phyloP scores from a whole-genome alignment of 2,329 filamentous ascomycete genomes.

The Botrytis aclada region DNA sequence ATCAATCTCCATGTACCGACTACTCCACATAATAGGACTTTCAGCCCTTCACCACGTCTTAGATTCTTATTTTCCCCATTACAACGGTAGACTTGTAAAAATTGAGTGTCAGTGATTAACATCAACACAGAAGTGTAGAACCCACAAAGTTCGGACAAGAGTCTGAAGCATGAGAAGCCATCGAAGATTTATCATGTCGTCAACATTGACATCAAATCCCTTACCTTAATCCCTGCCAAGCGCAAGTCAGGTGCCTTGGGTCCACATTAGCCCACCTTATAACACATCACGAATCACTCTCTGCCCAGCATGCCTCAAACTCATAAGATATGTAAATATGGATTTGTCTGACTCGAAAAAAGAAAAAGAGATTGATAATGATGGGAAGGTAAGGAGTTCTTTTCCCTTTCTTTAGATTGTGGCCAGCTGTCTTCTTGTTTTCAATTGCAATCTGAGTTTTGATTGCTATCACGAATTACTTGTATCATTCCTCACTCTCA shows the following conservation, averaged over 20 bases:
- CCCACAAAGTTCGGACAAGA: neutral
- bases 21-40: neutral
- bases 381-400: neutral
- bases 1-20: too few species aligned
- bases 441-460: neutral
- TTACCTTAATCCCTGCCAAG: neutral
- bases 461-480: neutral
- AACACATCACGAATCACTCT: slow-evolving; percentile 11
- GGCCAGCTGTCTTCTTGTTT: slow-evolving; percentile 1
- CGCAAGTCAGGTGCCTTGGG: neutral
- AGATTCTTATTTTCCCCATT: neutral
- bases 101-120: neutral
- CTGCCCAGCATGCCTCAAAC: neutral
- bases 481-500: neutral
- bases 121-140: too few species aligned
- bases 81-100: neutral
- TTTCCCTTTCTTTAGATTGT: neutral
- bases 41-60: too few species aligned
- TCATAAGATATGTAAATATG: slow-evolving; percentile 13
- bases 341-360: slow-evolving; percentile 1
- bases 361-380: neutral
- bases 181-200: neutral
- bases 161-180: neutral
- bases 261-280: neutral
- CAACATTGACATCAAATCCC: neutral